Percentiles rank a stretch among this genome's conserved stretches.
Conservation (phyloP, 495 filamentous ascomycete genomes). For the Hyaloscypha variabilis region DNA sequence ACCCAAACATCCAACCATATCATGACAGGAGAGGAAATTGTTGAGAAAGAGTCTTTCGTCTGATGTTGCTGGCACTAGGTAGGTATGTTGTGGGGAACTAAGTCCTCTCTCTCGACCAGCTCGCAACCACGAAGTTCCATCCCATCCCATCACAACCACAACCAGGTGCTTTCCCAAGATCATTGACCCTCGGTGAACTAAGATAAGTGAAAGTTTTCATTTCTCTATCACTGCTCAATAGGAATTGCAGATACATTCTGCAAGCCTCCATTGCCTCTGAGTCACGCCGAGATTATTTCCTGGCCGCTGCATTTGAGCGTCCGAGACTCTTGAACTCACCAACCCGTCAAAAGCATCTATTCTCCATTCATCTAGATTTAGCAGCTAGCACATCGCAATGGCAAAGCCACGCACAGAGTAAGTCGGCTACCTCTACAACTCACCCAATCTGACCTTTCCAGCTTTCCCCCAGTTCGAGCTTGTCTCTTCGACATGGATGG, state of each 20-base stretch:
- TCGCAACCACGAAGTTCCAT: neutral
- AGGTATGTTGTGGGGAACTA: neutral
- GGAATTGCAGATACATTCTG: neutral
- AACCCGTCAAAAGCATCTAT: neutral
- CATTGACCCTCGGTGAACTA: too few species aligned
- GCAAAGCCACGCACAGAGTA: slow-evolving; percentile 26
- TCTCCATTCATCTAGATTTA: neutral
- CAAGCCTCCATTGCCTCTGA: slow-evolving; percentile 11
- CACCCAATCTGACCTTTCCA: slow-evolving; percentile 14
- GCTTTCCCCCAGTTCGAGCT: slow-evolving; percentile 75
- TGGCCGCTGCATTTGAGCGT: slow-evolving; percentile 16
- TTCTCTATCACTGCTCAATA: neutral
- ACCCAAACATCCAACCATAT: neutral
- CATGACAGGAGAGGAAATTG: neutral
- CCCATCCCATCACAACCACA: neutral
- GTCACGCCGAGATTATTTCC: slow-evolving; percentile 14
- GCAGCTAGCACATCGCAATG: slow-evolving; percentile 7
- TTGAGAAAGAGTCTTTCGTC: neutral
- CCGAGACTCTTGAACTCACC: neutral
- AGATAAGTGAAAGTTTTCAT: neutral
- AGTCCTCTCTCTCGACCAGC: neutral
- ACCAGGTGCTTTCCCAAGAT: neutral
- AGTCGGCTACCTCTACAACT: neutral
- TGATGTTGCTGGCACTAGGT: neutral
- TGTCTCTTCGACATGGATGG: slow-evolving; percentile 99